Base-by-base conservation (phyloP, 495 filamentous ascomycete species). In the Ascobolus immersus region DNA sequence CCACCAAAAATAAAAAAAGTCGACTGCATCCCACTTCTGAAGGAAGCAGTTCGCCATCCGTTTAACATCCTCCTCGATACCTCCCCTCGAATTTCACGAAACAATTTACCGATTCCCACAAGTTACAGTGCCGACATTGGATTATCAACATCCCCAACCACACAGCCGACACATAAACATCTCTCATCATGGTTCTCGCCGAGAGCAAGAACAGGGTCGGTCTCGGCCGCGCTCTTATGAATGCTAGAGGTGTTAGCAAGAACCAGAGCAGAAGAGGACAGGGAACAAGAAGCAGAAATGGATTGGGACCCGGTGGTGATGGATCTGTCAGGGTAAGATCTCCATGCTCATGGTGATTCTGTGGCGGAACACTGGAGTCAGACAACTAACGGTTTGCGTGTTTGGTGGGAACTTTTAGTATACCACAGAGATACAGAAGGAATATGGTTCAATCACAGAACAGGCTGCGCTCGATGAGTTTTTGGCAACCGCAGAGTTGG, bases 171-270 rank as follows among this genome's bases (percentile, higher is more conserved):
- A 18, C 1, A 7, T 13, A 30, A 10, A 13, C 11, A 24, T 6
- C 52, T 40, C 43, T 35, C 52, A 69, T 43, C 35, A 99, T 99
- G 89, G 76, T 77, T 49, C 62, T 90, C 36, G 65, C 89, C 55
- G 94, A 99, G 58, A 91, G 79, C 33, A 93, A 93, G 55, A 91
- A 77, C 54, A 59, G 68, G 40, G 79, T 93, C 44, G 86, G 86
- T 50, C 73, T 96, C 49, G 86, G 86, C 44, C 46, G 59, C 49
- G 41, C 52, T 30, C 33, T 50, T 30, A 50, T 50, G 46, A 49
- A 46, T 17, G 49, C 45, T 3, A 41, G 31, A 10, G 39, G 40
- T 9, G 36, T 21, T 25, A 33, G 40, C n/a, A 21, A 25, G 21
- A 44, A 43, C 23, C 26, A 41, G 11, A 40, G 42, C 19, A 38